Evolutionary conservation across 2,329 filamentous ascomycete genomes (phyloP).

Genomic region (Juglanconis oblonga): DNA sequence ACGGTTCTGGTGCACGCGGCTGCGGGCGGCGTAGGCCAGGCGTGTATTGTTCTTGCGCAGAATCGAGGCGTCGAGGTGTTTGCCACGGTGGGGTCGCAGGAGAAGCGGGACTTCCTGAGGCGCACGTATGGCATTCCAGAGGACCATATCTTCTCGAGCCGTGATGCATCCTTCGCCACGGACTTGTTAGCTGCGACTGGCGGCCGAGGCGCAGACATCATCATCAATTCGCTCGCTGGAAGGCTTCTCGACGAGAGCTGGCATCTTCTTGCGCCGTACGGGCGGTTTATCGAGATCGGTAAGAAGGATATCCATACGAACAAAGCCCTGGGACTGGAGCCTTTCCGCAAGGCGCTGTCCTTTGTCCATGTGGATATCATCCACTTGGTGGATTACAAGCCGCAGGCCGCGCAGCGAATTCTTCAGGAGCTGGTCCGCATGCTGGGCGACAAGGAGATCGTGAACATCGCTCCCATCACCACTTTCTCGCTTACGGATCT

Average conservation of each 20-base stretch:
- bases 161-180: constrained; percentile 23
- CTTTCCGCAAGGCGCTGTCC: too few relatives aligned
- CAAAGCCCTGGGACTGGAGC: too few relatives aligned
- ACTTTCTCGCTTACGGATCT: too few relatives aligned
- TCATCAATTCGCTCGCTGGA: constrained; percentile 22
- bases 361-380: too few relatives aligned
- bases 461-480: too few relatives aligned
- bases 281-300: constrained; percentile 24
- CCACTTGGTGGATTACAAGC: too few relatives aligned
- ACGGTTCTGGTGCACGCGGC: constrained; percentile 26
- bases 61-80: constrained; percentile 26
- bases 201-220: constrained; percentile 21
- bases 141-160: constrained; percentile 26
- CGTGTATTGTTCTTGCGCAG: constrained; percentile 21
- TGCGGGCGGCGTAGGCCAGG: constrained; percentile 24
- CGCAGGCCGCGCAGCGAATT: too few relatives aligned
- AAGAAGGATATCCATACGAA: constrained; percentile 25
- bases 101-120: constrained; percentile 28
- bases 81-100: constrained; percentile 28
- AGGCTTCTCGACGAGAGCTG: constrained; percentile 22
- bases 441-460: too few relatives aligned
- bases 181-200: constrained; percentile 23
- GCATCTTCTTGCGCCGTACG: background rate
- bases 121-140: constrained; percentile 27
- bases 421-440: too few relatives aligned